phyloP scores from a whole-genome alignment of 305 asterid species.

The Andrographis paniculata region DNA sequence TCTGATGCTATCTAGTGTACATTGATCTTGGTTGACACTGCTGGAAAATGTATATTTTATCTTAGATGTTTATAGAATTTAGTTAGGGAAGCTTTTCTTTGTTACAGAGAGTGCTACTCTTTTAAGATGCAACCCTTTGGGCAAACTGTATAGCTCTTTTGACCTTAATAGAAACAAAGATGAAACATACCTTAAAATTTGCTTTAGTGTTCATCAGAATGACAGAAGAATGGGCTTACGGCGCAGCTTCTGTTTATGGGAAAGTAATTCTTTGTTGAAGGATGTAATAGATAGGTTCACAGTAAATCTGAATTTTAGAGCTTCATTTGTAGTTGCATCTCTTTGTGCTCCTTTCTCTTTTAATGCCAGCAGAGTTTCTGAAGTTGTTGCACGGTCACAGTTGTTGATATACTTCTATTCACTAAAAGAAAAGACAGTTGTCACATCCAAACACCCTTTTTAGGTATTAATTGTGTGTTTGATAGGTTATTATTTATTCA shows the following conservation, averaged over 20 bases:
- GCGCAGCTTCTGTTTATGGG: neutral
- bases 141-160: neutral
- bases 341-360: constrained; percentile 1
- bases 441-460: too few relatives aligned
- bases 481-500: constrained; percentile 10
- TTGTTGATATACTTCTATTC: constrained; percentile 1
- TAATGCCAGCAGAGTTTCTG: neutral
- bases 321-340: too few relatives aligned
- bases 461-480: constrained; percentile 4
- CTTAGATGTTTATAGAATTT: neutral
- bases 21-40: neutral
- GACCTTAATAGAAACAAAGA: neutral
- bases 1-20: too few relatives aligned
- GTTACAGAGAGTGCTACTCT: too few relatives aligned
- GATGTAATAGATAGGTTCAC: too few relatives aligned
- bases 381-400: neutral
- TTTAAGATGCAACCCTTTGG: neutral
- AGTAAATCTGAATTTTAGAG: too few relatives aligned
- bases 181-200: neutral
- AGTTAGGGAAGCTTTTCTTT: neutral
- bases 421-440: neutral
- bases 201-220: neutral
- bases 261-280: neutral
- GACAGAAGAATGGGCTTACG: neutral
- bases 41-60: neutral